Base-by-base conservation (phyloP, 768 basidiomycete species). In the Pleurotus citrinopileatus region DNA sequence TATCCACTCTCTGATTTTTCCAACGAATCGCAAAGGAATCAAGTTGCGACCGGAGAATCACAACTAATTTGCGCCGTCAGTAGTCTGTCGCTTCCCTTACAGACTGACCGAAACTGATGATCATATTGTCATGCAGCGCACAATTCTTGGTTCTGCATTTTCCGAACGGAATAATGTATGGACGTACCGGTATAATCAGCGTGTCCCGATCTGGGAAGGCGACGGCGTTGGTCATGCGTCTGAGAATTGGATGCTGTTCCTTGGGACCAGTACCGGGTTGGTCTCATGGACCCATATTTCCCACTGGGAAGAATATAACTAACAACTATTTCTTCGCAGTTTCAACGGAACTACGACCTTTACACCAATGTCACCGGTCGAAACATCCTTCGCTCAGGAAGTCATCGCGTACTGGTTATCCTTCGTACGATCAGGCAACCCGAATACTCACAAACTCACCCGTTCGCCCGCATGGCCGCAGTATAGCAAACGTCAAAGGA, bases 221-320 rank as follows among this genome's bases (percentile, higher is more conserved):
- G 48, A 62, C 0, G 67, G 47, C 7, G 77, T 80, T 1, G 64
- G 50, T 1, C 83, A 84, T 57, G 76, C 83, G 5, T 73, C 84
- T 0, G 84, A 83, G 62, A 84, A 86, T 59, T 84, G 80, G 79
- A 84, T 83, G 81, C 80, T 85, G 83, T 84, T 83, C 68, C 63
- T 66, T 19, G 84, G 86, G 1, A 77, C 73, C 1, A 79, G 79
- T 54, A 83, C 83, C 26, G 84, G 84, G 85, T 83, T n/a, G n/a
- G n/a, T n/a, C n/a, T n/a, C n/a, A 60, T 17, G 71, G 59, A 9
- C 8, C 19, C 23, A 7, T 28, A 8, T 1, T 28, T 19, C 19
- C 15, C 28, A 4, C 53, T 29, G 8, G 32, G 19, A 44, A 27
- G 12, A 10, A 9, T 46, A 43, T 20, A 27, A 19, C 28, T n/a